These are phyloP conservation scores for Nepenthes alata DNA, from an alignment of 179 eudicot species.

Conservation along the genomic window DNA sequence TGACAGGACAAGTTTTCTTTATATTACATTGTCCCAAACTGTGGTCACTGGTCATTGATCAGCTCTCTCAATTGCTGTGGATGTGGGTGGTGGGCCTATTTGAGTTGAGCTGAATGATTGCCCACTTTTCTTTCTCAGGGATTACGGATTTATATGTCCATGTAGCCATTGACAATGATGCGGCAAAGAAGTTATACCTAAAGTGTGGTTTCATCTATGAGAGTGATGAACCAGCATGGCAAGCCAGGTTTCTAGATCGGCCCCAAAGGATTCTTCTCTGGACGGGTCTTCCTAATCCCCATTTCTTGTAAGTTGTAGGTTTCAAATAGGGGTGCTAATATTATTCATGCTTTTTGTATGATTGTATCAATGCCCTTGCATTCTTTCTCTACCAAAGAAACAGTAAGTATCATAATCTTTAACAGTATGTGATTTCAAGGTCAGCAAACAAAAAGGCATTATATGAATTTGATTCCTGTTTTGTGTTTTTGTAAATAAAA, in stretches of 20 bases:
- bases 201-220: conserved; percentile 75
- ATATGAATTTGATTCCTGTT: too few relatives aligned
- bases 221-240: conserved; percentile 78
- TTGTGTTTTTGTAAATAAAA: too few relatives aligned
- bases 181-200: conserved; percentile 66
- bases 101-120: not conserved
- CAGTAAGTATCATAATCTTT: too few relatives aligned
- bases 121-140: conserved; percentile 1
- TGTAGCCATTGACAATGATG: conserved; percentile 70
- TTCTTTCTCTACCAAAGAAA: not conserved
- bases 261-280: conserved; percentile 76
- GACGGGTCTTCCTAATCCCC: conserved; percentile 51
- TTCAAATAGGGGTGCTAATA: not conserved
- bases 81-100: not conserved
- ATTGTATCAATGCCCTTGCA: not conserved
- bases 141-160: conserved; percentile 58
- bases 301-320: conserved; percentile 21
- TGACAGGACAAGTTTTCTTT: too few relatives aligned
- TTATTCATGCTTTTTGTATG: not conserved
- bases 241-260: conserved; percentile 68
- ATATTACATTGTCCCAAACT: too few relatives aligned
- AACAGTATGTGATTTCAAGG: too few relatives aligned
- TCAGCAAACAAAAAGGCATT: too few relatives aligned
- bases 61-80: not conserved
- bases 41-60: too few relatives aligned